These are phyloP conservation scores for Cornus kousa DNA, from an alignment of 148 eudicot species.

Conservation along the genomic window DNA sequence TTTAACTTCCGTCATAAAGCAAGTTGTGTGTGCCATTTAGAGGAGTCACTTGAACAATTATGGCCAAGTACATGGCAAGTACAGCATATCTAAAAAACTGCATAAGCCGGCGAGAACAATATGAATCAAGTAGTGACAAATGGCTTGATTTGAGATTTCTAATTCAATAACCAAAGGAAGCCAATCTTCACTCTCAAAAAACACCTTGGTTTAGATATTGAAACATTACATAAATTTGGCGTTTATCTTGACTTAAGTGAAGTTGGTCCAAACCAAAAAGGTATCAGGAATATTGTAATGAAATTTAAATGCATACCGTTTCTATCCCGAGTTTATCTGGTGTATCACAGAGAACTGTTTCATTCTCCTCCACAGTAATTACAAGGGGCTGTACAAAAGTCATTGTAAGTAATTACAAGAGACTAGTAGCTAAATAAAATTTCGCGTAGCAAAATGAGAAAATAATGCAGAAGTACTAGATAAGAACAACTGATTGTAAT, in stretches of 20 bases:
- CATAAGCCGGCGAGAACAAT: too few relatives aligned
- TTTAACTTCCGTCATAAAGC: neutral
- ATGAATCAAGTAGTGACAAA: too few relatives aligned
- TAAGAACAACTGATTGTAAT: neutral
- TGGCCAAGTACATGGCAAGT: neutral
- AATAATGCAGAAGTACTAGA: neutral
- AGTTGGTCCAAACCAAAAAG: neutral
- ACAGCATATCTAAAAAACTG: too few relatives aligned
- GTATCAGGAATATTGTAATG: neutral
- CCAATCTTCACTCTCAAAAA: neutral
- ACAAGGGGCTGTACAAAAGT: conserved; percentile 68
- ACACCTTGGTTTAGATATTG: neutral
- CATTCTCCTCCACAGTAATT: conserved; percentile 83
- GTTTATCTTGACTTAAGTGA: neutral
- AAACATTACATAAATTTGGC: neutral
- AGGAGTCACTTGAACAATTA: neutral
- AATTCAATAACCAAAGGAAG: neutral
- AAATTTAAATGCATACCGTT: conserved; percentile 40
- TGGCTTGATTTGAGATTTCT: too few relatives aligned
- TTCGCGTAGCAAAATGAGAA: neutral
- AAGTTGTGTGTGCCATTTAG: neutral
- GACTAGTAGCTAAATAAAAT: neutral
- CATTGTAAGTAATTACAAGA: conserved; percentile 8
- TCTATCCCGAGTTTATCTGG: conserved; percentile 71
- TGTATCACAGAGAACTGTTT: conserved; percentile 79